Evolutionary conservation across 768 basidiomycete species (phyloP), one percentile per base, ranked within the genome.

Genomic region (Termitomyces sp.): DNA sequence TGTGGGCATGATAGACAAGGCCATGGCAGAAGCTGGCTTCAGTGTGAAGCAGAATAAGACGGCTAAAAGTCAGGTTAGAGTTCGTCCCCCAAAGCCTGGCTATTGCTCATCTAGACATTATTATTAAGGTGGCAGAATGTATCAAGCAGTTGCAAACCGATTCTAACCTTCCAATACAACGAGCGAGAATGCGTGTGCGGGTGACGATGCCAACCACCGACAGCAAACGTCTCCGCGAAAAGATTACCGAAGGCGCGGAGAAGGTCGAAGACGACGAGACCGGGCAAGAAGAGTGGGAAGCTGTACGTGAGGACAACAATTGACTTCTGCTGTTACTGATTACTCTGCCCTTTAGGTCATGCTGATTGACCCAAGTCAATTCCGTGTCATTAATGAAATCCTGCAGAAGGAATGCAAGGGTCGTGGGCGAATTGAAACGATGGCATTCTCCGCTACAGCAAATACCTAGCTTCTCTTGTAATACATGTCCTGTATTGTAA

Each of bases 1-100:
- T 5, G 92, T 96, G 32, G 88, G 91, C 17, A 92, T 98, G 78
- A 92, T 99, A 60, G 97, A 99, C 68, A 98, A 97, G 72, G 94
- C 94, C 0, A 96, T 99, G 96, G 74, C 84, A 9, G 95, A 98
- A 68, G 88, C 91, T 9, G 95, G 95, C 1, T 95, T 89, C 72
- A 96, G 92, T 62, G 88, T 96, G 27, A 89, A 91, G 64, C 80
- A 80, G 44, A 85, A 86, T 61, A 98, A 98, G 76, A 88, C 82
- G 21, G 95, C 94, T 5, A 99, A 99, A 74, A 90, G 88, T 50
- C 97, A 99, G 82, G 92, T 90, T 60, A 17, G 76, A 54, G 32
- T 19, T 11, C 28, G 10, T 10, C 1, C 14, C 37, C 30, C 34
- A 37, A 41, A 17, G 5, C 44, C 42, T 46, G 19, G n/a, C 19